Evolutionary conservation across 139 green algal species (phyloP).

Genomic region (Tetradesmus lagerheimii): DNA sequence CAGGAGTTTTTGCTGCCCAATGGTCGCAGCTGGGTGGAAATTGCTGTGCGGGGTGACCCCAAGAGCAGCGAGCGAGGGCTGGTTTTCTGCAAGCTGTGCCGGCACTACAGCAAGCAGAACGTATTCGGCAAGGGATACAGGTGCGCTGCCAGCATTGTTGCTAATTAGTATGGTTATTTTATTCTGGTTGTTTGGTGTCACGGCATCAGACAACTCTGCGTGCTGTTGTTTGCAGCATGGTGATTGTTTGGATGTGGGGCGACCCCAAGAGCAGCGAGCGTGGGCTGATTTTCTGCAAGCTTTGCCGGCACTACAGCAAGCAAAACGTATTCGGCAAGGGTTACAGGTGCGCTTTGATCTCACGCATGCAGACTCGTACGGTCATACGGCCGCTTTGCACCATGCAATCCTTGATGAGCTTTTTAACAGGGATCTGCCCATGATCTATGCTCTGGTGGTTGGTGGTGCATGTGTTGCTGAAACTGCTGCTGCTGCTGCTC

Average conservation of each 20-base stretch:
- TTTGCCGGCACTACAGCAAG: constrained; percentile 31
- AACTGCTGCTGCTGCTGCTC: neutral
- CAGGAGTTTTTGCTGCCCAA: constrained; percentile 40
- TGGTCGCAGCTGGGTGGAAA: constrained; percentile 32
- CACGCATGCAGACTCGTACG: too few relatives aligned
- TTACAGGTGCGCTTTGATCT: too few relatives aligned
- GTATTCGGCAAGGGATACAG: constrained; percentile 49
- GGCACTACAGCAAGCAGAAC: constrained; percentile 34
- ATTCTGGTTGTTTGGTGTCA: too few relatives aligned
- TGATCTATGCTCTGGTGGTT: too few relatives aligned
- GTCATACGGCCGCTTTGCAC: too few relatives aligned
- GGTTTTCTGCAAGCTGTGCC: constrained; percentile 42
- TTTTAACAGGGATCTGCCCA: too few relatives aligned
- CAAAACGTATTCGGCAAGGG: neutral
- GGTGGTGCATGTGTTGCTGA: neutral
- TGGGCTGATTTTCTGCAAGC: constrained; percentile 27
- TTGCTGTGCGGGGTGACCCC: constrained; percentile 13
- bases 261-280: neutral
- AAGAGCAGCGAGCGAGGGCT: neutral
- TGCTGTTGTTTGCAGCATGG: neutral
- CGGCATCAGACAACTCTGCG: too few relatives aligned
- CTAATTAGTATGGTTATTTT: too few relatives aligned
- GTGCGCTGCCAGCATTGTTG: neutral
- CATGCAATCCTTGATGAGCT: too few relatives aligned
- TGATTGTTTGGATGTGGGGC: neutral